phyloP scores from a whole-genome alignment of 2,329 filamentous ascomycete species.

The Hypoxylon sp. region DNA sequence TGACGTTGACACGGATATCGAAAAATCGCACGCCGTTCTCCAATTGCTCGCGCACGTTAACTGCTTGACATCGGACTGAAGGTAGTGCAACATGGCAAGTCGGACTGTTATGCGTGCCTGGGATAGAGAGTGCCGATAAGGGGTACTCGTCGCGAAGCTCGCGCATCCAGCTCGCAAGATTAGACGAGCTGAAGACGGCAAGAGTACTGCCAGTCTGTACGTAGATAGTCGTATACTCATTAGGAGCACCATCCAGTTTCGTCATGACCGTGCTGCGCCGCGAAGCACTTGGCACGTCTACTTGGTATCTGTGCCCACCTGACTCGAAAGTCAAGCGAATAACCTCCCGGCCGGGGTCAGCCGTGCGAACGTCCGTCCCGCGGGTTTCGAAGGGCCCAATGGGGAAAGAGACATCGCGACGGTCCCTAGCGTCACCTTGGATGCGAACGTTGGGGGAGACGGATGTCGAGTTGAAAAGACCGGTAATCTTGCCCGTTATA shows the following conservation, averaged over 20 bases:
- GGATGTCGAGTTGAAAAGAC: conserved; percentile 62
- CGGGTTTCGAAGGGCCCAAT: conserved; percentile 78
- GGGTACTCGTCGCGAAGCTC: conserved; percentile 79
- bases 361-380: conserved; percentile 73
- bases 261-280: conserved; percentile 73
- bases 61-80: conserved; percentile 93
- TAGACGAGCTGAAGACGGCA: conserved; percentile 78
- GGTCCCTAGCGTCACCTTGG: conserved; percentile 72
- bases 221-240: conserved; percentile 76
- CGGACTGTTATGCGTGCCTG: conserved; percentile 95
- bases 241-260: conserved; percentile 65
- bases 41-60: conserved; percentile 82
- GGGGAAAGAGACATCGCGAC: conserved; percentile 73
- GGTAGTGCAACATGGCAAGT: conserved; percentile 88
- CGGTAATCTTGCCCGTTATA: conserved; percentile 61
- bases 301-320: conserved; percentile 75
- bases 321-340: conserved; percentile 82
- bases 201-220: conserved; percentile 69
- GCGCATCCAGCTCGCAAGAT: conserved; percentile 84
- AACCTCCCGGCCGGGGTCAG: conserved; percentile 74
- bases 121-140: conserved; percentile 87
- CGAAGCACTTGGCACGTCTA: conserved; percentile 78
- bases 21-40: conserved; percentile 94
- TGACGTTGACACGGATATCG: conserved; percentile 82
- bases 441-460: conserved; percentile 56